Evolutionary conservation across 2,329 filamentous ascomycete species (phyloP).

Genomic region (Diaporthe capsici): DNA sequence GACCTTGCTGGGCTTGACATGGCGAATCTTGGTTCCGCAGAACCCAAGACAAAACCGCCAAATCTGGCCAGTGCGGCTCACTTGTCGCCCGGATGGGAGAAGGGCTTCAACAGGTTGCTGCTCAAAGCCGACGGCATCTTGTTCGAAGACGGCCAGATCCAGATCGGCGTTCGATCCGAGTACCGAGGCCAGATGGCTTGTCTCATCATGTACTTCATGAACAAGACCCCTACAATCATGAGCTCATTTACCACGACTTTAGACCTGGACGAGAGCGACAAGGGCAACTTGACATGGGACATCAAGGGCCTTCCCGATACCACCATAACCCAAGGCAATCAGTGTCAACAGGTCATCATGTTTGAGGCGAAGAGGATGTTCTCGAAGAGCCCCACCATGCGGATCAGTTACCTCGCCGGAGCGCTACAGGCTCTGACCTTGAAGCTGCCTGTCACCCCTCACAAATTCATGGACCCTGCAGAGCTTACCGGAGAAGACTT

Average conservation of each 20-base stretch:
- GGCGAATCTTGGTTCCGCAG: constrained; percentile 69
- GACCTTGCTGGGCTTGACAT: constrained; percentile 90
- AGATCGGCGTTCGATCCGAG: constrained; percentile 92
- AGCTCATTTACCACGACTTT: constrained; percentile 95
- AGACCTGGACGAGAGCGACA: constrained; percentile 80
- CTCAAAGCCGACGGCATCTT: constrained; percentile 87
- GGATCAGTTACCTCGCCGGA: constrained; percentile 94
- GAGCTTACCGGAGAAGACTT: constrained; percentile 92
- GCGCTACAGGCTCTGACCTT: constrained; percentile 93
- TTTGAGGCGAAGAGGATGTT: constrained; percentile 90
- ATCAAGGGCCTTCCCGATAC: constrained; percentile 91
- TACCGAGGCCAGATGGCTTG: constrained; percentile 97
- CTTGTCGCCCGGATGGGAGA: constrained; percentile 94
- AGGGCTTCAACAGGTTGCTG: constrained; percentile 87
- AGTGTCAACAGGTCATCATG: constrained; percentile 95
- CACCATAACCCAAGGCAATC: constrained; percentile 78
- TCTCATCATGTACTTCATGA: constrained; percentile 94
- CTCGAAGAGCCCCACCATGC: constrained; percentile 87
- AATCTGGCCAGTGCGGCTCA: constrained; percentile 95
- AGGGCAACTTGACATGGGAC: constrained; percentile 82
- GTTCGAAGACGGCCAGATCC: constrained; percentile 95
- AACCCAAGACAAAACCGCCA: constrained; percentile 74
- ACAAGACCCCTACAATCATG: constrained; percentile 89
- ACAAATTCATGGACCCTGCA: constrained; percentile 97
- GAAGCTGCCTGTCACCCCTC: constrained; percentile 87